A percentile compares a stretch with the other conserved stretches of the same genome.
Evolutionary conservation across 495 filamentous ascomycete species (phyloP).

Genomic region (Bathelium albidoporum): DNA sequence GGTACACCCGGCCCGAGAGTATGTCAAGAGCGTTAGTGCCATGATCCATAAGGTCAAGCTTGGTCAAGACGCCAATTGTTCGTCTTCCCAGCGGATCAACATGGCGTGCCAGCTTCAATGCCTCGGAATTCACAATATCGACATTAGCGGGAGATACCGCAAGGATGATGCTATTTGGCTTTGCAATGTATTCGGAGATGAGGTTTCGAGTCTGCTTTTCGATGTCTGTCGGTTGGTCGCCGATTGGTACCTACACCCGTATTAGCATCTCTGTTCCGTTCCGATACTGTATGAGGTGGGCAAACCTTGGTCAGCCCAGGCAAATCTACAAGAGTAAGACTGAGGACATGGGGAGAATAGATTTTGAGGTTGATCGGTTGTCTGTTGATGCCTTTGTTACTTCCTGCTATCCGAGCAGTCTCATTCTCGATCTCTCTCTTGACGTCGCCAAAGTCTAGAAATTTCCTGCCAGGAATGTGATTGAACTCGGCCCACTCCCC

Average conservation of each 20-base stretch:
- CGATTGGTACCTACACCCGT: conserved; percentile 91
- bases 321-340: conserved; percentile 90
- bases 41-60: conserved; percentile 98
- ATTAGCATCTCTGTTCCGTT: no score
- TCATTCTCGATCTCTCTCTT: conserved; percentile 97
- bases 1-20: conserved; percentile 89
- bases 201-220: conserved; percentile 97
- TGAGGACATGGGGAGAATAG: conserved; percentile 94
- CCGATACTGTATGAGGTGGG: no score
- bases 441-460: conserved; percentile 84
- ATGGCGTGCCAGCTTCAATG: conserved; percentile 90
- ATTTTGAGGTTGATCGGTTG: conserved; percentile 98
- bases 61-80: conserved; percentile 95
- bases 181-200: conserved; percentile 97
- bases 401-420: conserved; percentile 88
- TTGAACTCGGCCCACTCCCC: conserved; percentile 96
- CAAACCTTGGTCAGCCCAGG: conserved; percentile 89
- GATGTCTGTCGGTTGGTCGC: conserved; percentile 95
- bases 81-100: conserved; percentile 90
- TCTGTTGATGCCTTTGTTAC: conserved; percentile 96
- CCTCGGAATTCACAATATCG: conserved; percentile 96
- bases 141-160: conserved; percentile 97
- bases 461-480: conserved; percentile 79
- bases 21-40: conserved; percentile 98
- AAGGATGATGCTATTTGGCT: conserved; percentile 96